Base-by-base conservation (phyloP, 2,329 filamentous ascomycete species). In the Scleromitrula shiraiana region DNA sequence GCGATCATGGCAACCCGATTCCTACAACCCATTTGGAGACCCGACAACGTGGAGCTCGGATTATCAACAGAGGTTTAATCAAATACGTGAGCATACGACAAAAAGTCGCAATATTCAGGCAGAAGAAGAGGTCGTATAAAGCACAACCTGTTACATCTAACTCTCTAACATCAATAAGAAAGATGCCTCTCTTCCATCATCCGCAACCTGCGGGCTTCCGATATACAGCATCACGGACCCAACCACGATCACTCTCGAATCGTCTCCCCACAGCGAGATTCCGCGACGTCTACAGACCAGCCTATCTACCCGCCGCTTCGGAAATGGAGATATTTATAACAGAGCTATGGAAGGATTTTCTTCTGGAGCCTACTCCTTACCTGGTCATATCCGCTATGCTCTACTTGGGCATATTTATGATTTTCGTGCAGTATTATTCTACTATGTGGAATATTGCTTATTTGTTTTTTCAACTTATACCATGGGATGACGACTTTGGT, bases 301-400 rank as follows among this genome's bases (percentile, higher is more conserved):
- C 30, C 12, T 33, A 23, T 8, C 27, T 48, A 29, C 30, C 38
- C 2, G 53, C 55, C 20, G 45, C 52, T 7, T 49, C 50, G 5
- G 53, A 60, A 8, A 48, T 54, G 33, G 57, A 61, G 39, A 33
- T 50, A 6, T 60, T 55, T 51, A 44, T 58, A 26, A 32, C 38
- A 4, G 58, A 59, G 37, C 46, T 61, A 14, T 59, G 54, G 53
- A 35, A 56, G 7, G 56, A 62, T 41, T 58, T 60, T 36, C 39
- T 54, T 5, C 50, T 60, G 37, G 58, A 60, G 35, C 59, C 56
- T 27, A 60, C 56, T n/a, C 57, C 59, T 9, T 56, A 58, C 29
- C 38, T 59, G 26, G 56, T 58, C 19, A 48, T 49, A 15, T 56
- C 51, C 4, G 53, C 53, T 19, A 50, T 56, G 20, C 47, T 49